phyloP scores from a whole-genome alignment of 2,329 filamentous ascomycete species.

The Penicillium sp. region DNA sequence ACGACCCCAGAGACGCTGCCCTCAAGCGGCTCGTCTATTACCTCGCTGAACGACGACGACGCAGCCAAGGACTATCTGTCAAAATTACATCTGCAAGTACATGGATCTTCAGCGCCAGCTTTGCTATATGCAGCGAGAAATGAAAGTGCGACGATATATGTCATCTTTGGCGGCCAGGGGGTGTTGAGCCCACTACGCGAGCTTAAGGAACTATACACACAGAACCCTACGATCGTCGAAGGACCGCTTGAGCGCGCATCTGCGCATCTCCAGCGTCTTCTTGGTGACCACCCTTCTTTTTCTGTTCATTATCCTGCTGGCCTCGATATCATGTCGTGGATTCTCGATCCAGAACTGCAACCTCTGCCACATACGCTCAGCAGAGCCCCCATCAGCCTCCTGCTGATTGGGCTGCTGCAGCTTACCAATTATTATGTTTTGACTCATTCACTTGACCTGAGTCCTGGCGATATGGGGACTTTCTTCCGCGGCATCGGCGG shows the following conservation, averaged over 20 bases:
- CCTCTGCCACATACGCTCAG: slow-evolving; percentile 1
- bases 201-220: not conserved
- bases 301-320: slow-evolving; percentile 1
- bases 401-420: not conserved
- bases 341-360: slow-evolving; percentile 1
- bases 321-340: slow-evolving; percentile 1
- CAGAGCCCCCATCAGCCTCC: slow-evolving; percentile 1
- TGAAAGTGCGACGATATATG: not conserved
- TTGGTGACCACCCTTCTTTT: not conserved
- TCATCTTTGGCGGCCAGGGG: slow-evolving; percentile 4
- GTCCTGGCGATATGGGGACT: not conserved
- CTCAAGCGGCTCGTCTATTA: not conserved
- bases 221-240: not conserved
- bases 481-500: not conserved
- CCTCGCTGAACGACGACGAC: slow-evolving; percentile 1
- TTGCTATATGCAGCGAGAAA: not conserved
- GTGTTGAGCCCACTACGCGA: not conserved
- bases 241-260: slow-evolving; percentile 1
- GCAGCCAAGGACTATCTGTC: not conserved
- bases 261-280: slow-evolving; percentile 2
- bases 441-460: not conserved
- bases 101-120: not conserved
- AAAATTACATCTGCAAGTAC: not conserved
- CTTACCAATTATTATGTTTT: slow-evolving; percentile 5
- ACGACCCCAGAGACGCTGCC: slow-evolving; percentile 2